Evolutionary conservation across 805 yeast species (phyloP), one percentile per base, ranked within the genome.

Genomic region (Sugiyamaella smithiae): DNA sequence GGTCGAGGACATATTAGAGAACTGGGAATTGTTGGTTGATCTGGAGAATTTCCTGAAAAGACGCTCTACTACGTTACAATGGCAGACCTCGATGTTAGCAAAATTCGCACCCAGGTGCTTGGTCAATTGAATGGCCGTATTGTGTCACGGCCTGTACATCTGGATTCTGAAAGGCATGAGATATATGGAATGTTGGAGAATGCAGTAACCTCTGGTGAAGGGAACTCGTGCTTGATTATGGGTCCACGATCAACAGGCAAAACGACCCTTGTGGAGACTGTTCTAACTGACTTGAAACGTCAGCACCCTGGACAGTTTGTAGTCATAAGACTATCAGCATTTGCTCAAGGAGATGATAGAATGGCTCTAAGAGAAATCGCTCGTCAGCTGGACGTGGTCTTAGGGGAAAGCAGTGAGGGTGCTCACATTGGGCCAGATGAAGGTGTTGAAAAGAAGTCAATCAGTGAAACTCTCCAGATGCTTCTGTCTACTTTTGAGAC

Each of bases 201-300:
- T 52, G 82, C 95, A 0, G 73, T 89, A 1, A 68, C 71, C 20
- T 78, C 78, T 52, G 75, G 78, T 24, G 93, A 88, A 53, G 90
- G 95, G 5, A 88, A 87, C 61, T 91, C 97, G 1, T 78, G 82
- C 9, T 68, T 91, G 5, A 51, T 91, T 1, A 73, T 89, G 40
- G 98, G 98, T 0, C 88, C 96, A 0, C 69, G 89, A 37, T 81
- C 84, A 2, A 71, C 81, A 4, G 97, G 96, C 0, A 91, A 91
- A 62, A 73, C 90, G 0, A 67, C 78, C 1, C 65, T 86, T 2
- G 68, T 91, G 2, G 73, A 84, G 25, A 67, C 73, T 4, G 88
- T 84, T 0, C 48, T 93, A 14, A 51, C 61, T 0, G 67, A 71
- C 11, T 64, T 88, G 24, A 55, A 66, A 3, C 31, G 53, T 12